Conservation (phyloP, 2,329 filamentous ascomycete genomes). For the Aspergillus latus region DNA sequence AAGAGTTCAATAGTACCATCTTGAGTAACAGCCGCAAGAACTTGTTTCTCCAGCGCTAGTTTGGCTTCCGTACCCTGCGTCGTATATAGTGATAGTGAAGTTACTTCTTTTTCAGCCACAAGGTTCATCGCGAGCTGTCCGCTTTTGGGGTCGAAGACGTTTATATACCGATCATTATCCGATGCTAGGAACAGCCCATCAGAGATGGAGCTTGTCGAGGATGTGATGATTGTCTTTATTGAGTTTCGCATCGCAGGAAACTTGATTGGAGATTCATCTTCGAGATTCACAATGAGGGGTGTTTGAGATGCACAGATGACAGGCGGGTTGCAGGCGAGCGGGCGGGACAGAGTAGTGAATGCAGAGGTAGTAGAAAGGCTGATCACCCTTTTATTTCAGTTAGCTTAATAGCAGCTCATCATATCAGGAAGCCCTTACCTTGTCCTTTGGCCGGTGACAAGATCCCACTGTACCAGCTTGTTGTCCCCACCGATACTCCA, state of each 20-base stretch:
- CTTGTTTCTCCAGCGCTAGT: conserved; percentile 36
- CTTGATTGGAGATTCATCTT: conserved; percentile 39
- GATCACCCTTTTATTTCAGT: conserved; percentile 37
- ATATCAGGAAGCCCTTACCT: conserved; percentile 36
- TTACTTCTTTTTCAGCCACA: conserved; percentile 50
- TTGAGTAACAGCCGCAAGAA: conserved; percentile 48
- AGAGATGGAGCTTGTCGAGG: conserved; percentile 35
- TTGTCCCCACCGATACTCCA: conserved; percentile 57
- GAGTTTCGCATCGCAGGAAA: conserved; percentile 52
- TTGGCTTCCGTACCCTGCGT: conserved; percentile 21
- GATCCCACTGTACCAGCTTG: conserved; percentile 54
- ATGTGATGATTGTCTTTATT: conserved; percentile 50
- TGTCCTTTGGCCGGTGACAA: conserved; percentile 43
- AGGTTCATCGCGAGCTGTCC: conserved; percentile 49
- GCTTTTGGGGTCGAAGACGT: conserved; percentile 47
- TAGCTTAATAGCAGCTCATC: conserved; percentile 16
- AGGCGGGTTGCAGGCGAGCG: conserved; percentile 41
- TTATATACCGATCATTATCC: conserved; percentile 52
- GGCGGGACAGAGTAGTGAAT: conserved; percentile 43
- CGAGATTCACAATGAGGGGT: conserved; percentile 47
- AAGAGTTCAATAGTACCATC: conserved; percentile 53
- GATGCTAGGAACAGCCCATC: conserved; percentile 48
- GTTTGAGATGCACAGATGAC: conserved; percentile 54
- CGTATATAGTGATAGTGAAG: conserved; percentile 38
- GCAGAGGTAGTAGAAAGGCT: conserved; percentile 42